Evolutionary conservation across 2,329 filamentous ascomycete species (phyloP).

Genomic region (Diplodia mutila): DNA sequence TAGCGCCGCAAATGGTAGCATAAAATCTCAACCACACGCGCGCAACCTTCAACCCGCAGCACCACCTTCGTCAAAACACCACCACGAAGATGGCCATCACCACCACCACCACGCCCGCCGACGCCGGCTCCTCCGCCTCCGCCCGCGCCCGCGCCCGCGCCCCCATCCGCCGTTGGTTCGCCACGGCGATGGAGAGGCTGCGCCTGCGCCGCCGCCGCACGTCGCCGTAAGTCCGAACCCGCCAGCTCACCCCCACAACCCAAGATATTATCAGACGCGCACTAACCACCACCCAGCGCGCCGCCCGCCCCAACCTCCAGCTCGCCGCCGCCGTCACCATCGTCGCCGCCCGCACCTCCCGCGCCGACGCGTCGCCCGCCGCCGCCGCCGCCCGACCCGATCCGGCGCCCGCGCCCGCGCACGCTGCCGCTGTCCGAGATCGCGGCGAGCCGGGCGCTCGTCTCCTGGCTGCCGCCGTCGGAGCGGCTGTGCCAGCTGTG

Average conservation of each 20-base stretch:
- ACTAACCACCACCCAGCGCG: background rate
- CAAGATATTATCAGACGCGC: background rate
- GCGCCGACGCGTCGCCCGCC: background rate
- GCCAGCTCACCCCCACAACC: background rate
- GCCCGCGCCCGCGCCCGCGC: background rate
- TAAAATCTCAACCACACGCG: background rate
- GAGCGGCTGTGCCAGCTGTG: background rate
- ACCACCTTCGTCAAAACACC: background rate
- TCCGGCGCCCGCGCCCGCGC: background rate
- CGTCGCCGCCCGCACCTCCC: background rate
- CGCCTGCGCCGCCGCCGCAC: background rate
- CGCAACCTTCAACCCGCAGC: background rate
- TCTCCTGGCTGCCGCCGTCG: background rate
- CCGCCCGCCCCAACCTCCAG: background rate
- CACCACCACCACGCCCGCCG: background rate
- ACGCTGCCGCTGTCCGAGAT: background rate
- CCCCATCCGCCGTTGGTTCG: constrained; percentile 9
- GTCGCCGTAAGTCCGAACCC: background rate
- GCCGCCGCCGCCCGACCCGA: background rate
- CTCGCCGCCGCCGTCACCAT: background rate
- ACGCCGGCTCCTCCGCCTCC: background rate
- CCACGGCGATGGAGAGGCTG: constrained; percentile 9
- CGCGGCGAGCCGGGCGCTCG: background rate
- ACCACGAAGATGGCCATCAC: constrained; percentile 4
- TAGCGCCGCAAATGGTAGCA: background rate